Evolutionary conservation across 2,329 filamentous ascomycete species (phyloP), one percentile per base, ranked within the genome.

Genomic region (Calonectria naviculata): DNA sequence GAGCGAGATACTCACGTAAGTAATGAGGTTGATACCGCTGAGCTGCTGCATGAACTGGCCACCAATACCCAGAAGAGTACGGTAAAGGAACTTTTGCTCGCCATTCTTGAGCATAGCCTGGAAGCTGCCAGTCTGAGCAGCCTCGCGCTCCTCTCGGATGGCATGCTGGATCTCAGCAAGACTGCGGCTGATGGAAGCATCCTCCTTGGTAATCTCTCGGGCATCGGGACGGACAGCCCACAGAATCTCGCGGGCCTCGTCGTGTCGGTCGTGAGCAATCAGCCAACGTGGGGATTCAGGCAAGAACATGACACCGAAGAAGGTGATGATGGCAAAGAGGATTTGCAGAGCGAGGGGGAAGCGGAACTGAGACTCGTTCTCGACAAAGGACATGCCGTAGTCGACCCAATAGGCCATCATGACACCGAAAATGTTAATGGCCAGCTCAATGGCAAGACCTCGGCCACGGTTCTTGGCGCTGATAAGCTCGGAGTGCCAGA

Each of bases 301-400:
- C 5, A 86, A 74, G 49, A 83, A 77, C 1, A 81, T 4, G 5
- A 84, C 77, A 21, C 76, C 76, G n/a, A 71, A n/a, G 17, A 81
- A 76, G 24, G 82, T 80, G 19, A 83, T 41, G n/a, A 85, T 24
- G 29, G 82, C 81, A 52, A 86, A 86, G 1, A 84, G 67, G 44
- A 85, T 83, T 72, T 87, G 86, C 7, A 87, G 79, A 1, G 83
- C 85, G 4, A 87, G 74, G 0, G 85, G 85, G 49, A 87, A 87
- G 1, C 85, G 84, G 67, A 87, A 87, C 42, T 84, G 82, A 1
- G 80, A 75, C 19, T 83, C 80, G 46, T 78, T 83, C 29, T 75
- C 66, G 36, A 83, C 78, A 44, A 76, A 83, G 5, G 80, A 83
- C 78, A 82, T 82, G 68, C 80, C 83, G 61, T 85, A 85, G 69